Conservation (phyloP, 2,329 filamentous ascomycete genomes). For the Ophiosphaerella korrae region DNA sequence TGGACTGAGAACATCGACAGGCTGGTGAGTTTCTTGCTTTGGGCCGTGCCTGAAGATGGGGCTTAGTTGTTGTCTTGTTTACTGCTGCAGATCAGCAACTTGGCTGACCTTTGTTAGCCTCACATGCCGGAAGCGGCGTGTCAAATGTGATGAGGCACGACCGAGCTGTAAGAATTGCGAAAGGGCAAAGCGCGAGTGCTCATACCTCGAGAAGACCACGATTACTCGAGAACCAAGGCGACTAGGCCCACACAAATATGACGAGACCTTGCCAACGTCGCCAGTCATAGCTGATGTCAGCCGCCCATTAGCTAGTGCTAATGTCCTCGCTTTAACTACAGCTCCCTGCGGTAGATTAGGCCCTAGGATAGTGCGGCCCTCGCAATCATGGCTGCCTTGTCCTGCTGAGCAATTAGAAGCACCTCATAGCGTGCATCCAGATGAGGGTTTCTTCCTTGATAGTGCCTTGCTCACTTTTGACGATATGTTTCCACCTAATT, state of each 20-base stretch:
- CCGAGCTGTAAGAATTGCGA: slow-evolving; percentile 52
- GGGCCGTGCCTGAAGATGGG: neutral
- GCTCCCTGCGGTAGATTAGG: slow-evolving; percentile 3
- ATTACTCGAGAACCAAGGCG: slow-evolving; percentile 13
- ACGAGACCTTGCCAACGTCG: slow-evolving; percentile 6
- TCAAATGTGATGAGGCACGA: slow-evolving; percentile 57
- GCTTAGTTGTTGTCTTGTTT: neutral
- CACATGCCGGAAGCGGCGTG: slow-evolving; percentile 55
- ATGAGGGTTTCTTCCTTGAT: slow-evolving; percentile 32
- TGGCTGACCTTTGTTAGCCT: slow-evolving; percentile 34
- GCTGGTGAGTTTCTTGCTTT: slow-evolving; percentile 42
- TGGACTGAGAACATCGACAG: slow-evolving; percentile 52
- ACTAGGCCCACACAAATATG: slow-evolving; percentile 16
- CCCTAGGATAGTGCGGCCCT: slow-evolving; percentile 6
- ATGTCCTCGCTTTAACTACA: neutral
- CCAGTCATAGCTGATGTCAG: neutral
- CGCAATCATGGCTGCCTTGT: slow-evolving; percentile 22
- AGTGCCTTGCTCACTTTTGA: slow-evolving; percentile 30
- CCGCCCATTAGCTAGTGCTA: neutral
- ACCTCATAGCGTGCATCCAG: slow-evolving; percentile 23
- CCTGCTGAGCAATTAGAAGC: slow-evolving; percentile 15
- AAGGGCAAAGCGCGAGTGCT: slow-evolving; percentile 50
- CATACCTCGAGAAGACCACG: slow-evolving; percentile 34
- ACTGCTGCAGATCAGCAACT: neutral
- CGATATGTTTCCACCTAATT: slow-evolving; percentile 40